Conservation (phyloP, 2,329 filamentous ascomycete species). For the Beauveria pseudobassiana region DNA sequence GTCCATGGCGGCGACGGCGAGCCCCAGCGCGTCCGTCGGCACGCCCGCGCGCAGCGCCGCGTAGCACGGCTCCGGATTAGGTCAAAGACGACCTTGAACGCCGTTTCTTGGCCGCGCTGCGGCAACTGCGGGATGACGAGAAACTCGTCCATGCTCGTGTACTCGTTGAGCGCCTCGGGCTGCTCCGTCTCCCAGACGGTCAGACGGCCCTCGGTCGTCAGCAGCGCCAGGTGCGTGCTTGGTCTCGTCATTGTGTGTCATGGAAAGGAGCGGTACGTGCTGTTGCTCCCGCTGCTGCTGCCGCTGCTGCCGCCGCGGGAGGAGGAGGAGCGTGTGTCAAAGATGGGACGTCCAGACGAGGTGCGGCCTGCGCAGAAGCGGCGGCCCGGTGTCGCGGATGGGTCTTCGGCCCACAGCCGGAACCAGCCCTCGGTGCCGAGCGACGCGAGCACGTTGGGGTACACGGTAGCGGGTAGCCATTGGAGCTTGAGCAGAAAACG, state of each 20-base stretch:
- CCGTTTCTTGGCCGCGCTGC: slow-evolving; percentile 73
- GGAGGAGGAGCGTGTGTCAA: slow-evolving; percentile 43
- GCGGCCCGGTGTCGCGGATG: slow-evolving; percentile 68
- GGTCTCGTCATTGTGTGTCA: slow-evolving; percentile 73
- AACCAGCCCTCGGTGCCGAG: slow-evolving; percentile 86
- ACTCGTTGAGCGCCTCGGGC: slow-evolving; percentile 72
- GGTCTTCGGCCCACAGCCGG: slow-evolving; percentile 89
- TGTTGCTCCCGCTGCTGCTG: slow-evolving; percentile 28
- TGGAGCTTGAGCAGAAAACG: slow-evolving; percentile 53
- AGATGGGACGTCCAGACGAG: slow-evolving; percentile 41
- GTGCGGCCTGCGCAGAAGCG: slow-evolving; percentile 64
- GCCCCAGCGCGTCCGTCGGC: slow-evolving; percentile 65
- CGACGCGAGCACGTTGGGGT: slow-evolving; percentile 76
- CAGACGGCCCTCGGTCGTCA: slow-evolving; percentile 74
- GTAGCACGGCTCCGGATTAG: slow-evolving; percentile 75
- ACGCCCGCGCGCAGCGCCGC: slow-evolving; percentile 73
- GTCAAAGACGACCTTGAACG: slow-evolving; percentile 81
- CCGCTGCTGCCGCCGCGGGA: too few relatives aligned
- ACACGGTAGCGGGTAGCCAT: slow-evolving; percentile 87
- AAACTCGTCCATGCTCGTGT: slow-evolving; percentile 68
- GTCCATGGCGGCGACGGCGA: slow-evolving; percentile 84
- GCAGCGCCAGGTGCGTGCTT: slow-evolving; percentile 77
- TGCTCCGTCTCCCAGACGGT: slow-evolving; percentile 79
- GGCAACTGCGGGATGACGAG: slow-evolving; percentile 61
- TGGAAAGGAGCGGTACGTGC: slow-evolving; percentile 74